phyloP scores from a whole-genome alignment of 1,284 basidiomycete genomes.

The Irpex rosettiformis region DNA sequence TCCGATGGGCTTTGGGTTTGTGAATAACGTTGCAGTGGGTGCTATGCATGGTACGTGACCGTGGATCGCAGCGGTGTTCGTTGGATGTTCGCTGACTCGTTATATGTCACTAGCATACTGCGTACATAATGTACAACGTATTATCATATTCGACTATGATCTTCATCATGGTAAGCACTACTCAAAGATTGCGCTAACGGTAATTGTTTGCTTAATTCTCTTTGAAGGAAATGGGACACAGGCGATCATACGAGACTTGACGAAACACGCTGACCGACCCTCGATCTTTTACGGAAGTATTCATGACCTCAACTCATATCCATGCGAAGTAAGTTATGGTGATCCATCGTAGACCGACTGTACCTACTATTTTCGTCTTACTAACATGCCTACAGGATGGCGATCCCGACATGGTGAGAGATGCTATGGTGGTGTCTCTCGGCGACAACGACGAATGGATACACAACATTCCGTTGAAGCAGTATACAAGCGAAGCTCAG shows the following conservation, averaged over 20 bases:
- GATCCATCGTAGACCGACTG: neutral
- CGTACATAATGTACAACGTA: slow-evolving; percentile 72
- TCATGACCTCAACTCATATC: slow-evolving; percentile 90
- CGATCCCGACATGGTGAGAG: slow-evolving; percentile 72
- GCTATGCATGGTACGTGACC: slow-evolving; percentile 76
- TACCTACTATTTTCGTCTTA: neutral
- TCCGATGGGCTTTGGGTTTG: slow-evolving; percentile 90
- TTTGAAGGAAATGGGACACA: slow-evolving; percentile 97
- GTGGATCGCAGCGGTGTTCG: neutral
- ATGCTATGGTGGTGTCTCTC: slow-evolving; percentile 79
- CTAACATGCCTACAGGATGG: slow-evolving; percentile 57
- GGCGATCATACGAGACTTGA: slow-evolving; percentile 87
- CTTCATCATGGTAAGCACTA: slow-evolving; percentile 77
- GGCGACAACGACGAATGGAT: slow-evolving; percentile 88
- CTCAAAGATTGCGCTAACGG: too few species aligned
- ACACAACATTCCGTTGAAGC: slow-evolving; percentile 86
- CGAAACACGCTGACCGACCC: slow-evolving; percentile 76
- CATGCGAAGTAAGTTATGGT: slow-evolving; percentile 83
- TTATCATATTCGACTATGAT: slow-evolving; percentile 92
- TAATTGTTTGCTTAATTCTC: too few species aligned
- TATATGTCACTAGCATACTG: slow-evolving; percentile 60
- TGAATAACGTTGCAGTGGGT: slow-evolving; percentile 90
- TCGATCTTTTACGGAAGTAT: slow-evolving; percentile 85
- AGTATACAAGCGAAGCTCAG: slow-evolving; percentile 70
- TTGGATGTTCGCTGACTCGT: neutral